A percentile compares a stretch with the other conserved stretches of the same genome.
Evolutionary conservation across 306 rosid genomes (phyloP).

Genomic region (Castanea crenata): DNA sequence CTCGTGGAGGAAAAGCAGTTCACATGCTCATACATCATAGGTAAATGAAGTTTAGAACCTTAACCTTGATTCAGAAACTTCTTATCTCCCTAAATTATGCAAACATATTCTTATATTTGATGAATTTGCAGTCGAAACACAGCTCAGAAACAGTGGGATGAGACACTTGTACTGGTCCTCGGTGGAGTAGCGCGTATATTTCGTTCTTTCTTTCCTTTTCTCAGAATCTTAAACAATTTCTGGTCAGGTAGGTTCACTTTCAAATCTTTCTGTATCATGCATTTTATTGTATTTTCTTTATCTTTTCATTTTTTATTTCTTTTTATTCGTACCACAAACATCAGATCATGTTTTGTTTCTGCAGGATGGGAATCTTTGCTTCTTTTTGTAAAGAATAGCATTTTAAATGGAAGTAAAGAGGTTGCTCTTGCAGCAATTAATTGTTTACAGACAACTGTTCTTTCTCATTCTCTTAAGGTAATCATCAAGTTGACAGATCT

Average conservation of each 20-base stretch:
- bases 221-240: conserved; percentile 71
- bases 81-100: conserved; percentile 7
- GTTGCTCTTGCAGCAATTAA: conserved; percentile 92
- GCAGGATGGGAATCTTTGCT: conserved; percentile 95
- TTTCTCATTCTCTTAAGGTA: conserved; percentile 91
- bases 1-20: conserved; percentile 96
- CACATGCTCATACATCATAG: conserved; percentile 99
- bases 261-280: conserved; percentile 24
- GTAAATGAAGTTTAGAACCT: conserved; percentile 39
- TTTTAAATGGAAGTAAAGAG: conserved; percentile 83
- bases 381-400: conserved; percentile 80
- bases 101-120: conserved; percentile 18
- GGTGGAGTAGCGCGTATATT: conserved; percentile 92
- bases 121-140: conserved; percentile 88
- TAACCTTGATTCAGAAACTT: conserved; percentile 8
- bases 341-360: conserved; percentile 20
- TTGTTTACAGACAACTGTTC: conserved; percentile 83
- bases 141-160: conserved; percentile 99
- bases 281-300: neutral
- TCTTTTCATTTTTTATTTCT: conserved; percentile 16
- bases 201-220: conserved; percentile 84
- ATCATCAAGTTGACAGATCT: conserved; percentile 11
- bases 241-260: conserved; percentile 71
- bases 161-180: conserved; percentile 86
- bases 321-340: conserved; percentile 15